phyloP scores from a whole-genome alignment of 306 rosid species.

The Prunus padus region DNA sequence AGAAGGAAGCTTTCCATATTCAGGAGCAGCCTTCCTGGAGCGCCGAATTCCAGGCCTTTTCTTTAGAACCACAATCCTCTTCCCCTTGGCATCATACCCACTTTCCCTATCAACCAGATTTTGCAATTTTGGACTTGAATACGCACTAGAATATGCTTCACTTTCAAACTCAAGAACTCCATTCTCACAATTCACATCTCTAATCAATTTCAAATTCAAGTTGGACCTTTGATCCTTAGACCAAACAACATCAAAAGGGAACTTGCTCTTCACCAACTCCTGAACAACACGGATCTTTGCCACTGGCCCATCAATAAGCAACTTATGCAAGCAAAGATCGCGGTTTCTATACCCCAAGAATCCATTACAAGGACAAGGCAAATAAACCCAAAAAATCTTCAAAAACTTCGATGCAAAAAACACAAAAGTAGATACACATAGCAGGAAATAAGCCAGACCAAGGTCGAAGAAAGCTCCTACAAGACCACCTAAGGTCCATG shows the following conservation, averaged over 20 bases:
- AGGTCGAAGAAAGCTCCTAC: conserved; percentile 68
- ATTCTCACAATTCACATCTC: conserved; percentile 27
- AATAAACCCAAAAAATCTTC: conserved; percentile 38
- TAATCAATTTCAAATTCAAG: conserved; percentile 29
- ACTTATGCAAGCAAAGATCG: conserved; percentile 50
- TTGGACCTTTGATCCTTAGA: conserved; percentile 29
- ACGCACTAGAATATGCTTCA: conserved; percentile 50
- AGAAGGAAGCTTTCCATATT: conserved; percentile 36
- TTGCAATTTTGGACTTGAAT: conserved; percentile 36
- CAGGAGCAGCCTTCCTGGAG: conserved; percentile 45
- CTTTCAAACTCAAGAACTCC: conserved; percentile 46
- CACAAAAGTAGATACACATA: conserved; percentile 54
- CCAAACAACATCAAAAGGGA: conserved; percentile 65
- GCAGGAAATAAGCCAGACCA: conserved; percentile 60
- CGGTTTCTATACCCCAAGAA: conserved; percentile 53
- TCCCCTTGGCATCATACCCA: conserved; percentile 61
- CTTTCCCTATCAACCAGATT: conserved; percentile 48
- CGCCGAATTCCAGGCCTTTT: conserved; percentile 58
- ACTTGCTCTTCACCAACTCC: conserved; percentile 44
- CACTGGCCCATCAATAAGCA: conserved; percentile 60
- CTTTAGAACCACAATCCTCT: conserved; percentile 46
- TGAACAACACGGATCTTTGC: conserved; percentile 47
- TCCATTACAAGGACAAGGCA: conserved; percentile 87
- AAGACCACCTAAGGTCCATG: conserved; percentile 73
- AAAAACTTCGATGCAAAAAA: conserved; percentile 51